A percentile compares a stretch with the other conserved stretches of the same genome.
Conservation (phyloP, 192 early-diverging fungal species). For the Umbelopsis sp. region DNA sequence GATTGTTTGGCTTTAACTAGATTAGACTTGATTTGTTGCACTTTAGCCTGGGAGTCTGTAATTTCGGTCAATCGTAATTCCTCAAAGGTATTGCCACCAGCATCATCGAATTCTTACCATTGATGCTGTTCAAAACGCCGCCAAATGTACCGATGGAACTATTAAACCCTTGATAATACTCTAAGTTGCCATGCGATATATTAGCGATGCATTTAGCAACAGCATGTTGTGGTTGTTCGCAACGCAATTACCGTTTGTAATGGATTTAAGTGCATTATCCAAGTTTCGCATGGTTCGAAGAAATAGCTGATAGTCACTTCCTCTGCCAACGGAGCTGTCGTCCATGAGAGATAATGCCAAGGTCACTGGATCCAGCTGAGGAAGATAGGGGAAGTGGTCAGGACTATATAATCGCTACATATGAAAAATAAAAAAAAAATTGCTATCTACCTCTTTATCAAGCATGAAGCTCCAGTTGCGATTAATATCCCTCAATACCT, state of each 20-base stretch:
- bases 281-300: constrained; percentile 54
- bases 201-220: not conserved
- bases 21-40: constrained; percentile 62
- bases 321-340: constrained; percentile 63
- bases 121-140: constrained; percentile 71
- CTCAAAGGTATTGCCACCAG: not conserved
- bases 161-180: constrained; percentile 82
- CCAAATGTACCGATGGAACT: constrained; percentile 81
- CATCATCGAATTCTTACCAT: constrained; percentile 37
- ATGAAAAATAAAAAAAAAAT: too few relatives aligned
- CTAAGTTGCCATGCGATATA: constrained; percentile 26
- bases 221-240: not conserved
- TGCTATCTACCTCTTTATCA: constrained; percentile 44
- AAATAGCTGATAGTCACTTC: constrained; percentile 69
- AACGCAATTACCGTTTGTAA: constrained; percentile 60
- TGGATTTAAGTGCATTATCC: constrained; percentile 67
- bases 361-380: constrained; percentile 71
- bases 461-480: constrained; percentile 60
- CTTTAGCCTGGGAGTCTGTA: constrained; percentile 61
- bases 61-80: not conserved
- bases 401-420: too few relatives aligned
- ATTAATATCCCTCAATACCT: constrained; percentile 40
- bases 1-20: constrained; percentile 66
- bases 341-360: constrained; percentile 76
- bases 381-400: not conserved